Base-by-base conservation (phyloP, 1,139 yeast species). In the Blastobotrys ciferrii region DNA sequence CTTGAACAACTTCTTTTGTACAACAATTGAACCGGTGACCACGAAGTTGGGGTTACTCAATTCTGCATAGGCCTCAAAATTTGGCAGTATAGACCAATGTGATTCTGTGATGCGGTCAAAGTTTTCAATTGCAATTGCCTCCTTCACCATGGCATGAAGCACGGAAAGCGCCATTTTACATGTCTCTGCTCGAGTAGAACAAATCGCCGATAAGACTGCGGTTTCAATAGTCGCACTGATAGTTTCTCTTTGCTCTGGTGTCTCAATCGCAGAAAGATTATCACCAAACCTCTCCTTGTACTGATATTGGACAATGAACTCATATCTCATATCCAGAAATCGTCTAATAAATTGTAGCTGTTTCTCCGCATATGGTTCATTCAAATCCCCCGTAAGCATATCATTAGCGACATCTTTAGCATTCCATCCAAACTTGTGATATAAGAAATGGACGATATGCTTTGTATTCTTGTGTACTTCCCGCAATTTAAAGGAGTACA, bases 11-110 rank as follows among this genome's bases (percentile, higher is more conserved):
- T 82, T 76, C 61, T 86, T 85, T 61, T 87, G 92, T 31, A 84
- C 73, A 0, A 94, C 89, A 14, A 85, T 86, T 28, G 83, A 77
- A 14, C 95, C 92, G 0, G 91, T 82, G 46, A 84, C 81, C 2
- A 82, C 79, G 30, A 76, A 71, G 32, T 71, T 77, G 53, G 84
- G 89, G n/a, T 77, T 67, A 7, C 81, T 68, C 5, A 87, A 74
- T 2, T 73, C 78, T 0, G 71, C 51, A 53, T 78, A 77, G 25
- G 70, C 64, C 3, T 61, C 59, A 37, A 60, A 62, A 49, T 67
- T 70, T 51, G 70, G 66, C 48, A 56, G 50, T 3, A 60, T 49
- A 3, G 61, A 49, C 61, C 71, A 72, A 14, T 43, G 51, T 51
- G 51, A 60, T 42, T 33, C 49, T 43, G 44, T 57, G 53, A 31